phyloP scores from a whole-genome alignment of 1,139 yeast species.

The Saccharomyces hybrid region DNA sequence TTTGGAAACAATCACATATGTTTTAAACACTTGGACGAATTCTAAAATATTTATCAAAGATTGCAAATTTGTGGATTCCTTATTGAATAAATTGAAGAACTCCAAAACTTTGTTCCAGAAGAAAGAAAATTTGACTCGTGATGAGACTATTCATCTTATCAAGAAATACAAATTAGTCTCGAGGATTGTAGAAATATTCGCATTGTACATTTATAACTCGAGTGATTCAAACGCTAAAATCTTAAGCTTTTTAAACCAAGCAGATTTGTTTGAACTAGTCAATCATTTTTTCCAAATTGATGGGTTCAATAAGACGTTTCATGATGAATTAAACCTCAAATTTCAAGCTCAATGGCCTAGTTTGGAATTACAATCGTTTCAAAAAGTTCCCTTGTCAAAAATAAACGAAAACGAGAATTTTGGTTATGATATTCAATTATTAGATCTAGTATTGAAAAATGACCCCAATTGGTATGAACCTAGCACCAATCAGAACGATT shows the following conservation, averaged over 20 bases:
- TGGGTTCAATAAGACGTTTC: conserved; percentile 42
- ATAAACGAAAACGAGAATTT: conserved; percentile 40
- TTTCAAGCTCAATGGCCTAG: conserved; percentile 47
- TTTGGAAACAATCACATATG: conserved; percentile 57
- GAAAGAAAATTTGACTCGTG: conserved; percentile 10
- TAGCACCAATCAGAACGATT: conserved; percentile 27
- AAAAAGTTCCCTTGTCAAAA: conserved; percentile 48
- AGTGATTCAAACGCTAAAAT: conserved; percentile 41
- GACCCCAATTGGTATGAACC: conserved; percentile 45
- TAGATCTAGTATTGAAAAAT: conserved; percentile 51
- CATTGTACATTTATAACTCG: conserved; percentile 61
- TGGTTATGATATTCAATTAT: conserved; percentile 53
- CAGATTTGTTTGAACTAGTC: conserved; percentile 33
- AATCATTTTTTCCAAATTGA: conserved; percentile 33
- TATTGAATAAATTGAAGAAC: conserved; percentile 36
- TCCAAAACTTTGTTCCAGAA: conserved; percentile 19
- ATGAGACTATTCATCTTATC: conserved; percentile 37
- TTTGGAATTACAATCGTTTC: conserved; percentile 33
- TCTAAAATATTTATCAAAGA: conserved; percentile 48
- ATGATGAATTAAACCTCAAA: conserved; percentile 37
- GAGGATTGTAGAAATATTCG: conserved; percentile 65
- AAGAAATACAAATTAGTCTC: conserved; percentile 54
- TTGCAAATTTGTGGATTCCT: conserved; percentile 42
- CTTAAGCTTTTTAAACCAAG: conserved; percentile 38
- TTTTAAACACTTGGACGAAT: conserved; percentile 64